Evolutionary conservation across 441 rosid species (phyloP).

Genomic region (Euphorbia schlechtendalii): DNA sequence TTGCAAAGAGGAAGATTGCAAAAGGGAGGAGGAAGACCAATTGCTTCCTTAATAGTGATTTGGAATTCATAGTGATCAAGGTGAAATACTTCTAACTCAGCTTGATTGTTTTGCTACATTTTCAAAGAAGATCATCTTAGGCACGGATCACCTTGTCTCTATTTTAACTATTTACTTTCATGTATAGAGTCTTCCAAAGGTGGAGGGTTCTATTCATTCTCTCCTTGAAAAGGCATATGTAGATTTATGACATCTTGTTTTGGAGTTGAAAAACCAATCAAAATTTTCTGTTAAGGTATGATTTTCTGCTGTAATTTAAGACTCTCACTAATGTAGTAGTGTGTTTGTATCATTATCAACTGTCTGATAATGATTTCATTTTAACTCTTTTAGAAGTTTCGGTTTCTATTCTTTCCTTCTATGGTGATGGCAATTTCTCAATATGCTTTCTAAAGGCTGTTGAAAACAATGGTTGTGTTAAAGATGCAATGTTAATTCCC

Average conservation of each 20-base stretch:
- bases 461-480: neutral
- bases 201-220: conserved; percentile 62
- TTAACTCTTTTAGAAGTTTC: neutral
- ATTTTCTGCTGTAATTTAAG: neutral
- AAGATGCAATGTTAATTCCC: neutral
- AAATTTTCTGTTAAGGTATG: conserved; percentile 72
- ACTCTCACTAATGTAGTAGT: neutral
- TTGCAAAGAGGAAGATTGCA: too few species aligned
- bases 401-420: neutral
- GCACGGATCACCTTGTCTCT: conserved; percentile 10
- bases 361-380: neutral
- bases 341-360: neutral
- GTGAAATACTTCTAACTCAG: neutral
- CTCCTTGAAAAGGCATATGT: conserved; percentile 65
- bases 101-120: conserved; percentile 16
- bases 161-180: conserved; percentile 12
- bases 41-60: too few species aligned
- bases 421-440: neutral
- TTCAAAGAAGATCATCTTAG: conserved; percentile 14
- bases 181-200: conserved; percentile 79
- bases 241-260: conserved; percentile 63
- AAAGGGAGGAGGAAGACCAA: too few species aligned
- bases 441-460: neutral
- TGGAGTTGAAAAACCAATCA: conserved; percentile 72
- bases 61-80: too few species aligned